Evolutionary conservation across 2,329 filamentous ascomycete species (phyloP), one percentile per base, ranked within the genome.

Genomic region (Pseudogymnoascus sp.): DNA sequence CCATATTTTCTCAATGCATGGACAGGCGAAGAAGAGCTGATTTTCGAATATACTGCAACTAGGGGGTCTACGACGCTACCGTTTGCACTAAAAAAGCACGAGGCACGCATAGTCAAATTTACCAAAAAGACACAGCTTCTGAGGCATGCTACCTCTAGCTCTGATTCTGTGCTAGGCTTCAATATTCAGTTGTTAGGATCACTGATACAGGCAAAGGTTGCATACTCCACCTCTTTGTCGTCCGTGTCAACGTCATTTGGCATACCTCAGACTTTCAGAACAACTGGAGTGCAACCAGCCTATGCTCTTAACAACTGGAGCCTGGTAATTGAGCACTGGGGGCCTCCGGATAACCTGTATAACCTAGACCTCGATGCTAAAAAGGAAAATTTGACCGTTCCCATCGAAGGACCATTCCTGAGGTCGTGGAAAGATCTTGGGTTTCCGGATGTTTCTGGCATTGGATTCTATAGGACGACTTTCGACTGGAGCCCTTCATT

Each of bases 1-100:
- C 77, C 78, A 3, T 77, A 75, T 65, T 33, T 71, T 31, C 75
- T 75, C 61, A 70, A 81, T 66, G 75, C 77, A 3, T 81, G 77
- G 76, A 78, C 76, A 1, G 79, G 78, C 7, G 67, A 70, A 4
- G 62, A 70, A 26, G 72, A 63, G 3, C 73, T 72, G 0, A 64
- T 78, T 19, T 44, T 72, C 1, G 66, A 70, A 3, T 78, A 78
- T 63, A 68, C 21, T n/a, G 21, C 15, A 46, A 10, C 42, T 15
- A 46, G 42, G 23, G 42, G 19, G 6, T 46, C 42, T n/a, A 46
- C 42, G 42, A 70, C 66, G 0, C 73, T 79, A 13, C 70, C 72
- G 2, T 64, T 80, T 13, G 63, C 61, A 1, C 67, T 81, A 3
- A 73, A 73, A 21, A 73, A 70, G 0, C 77, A 78, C 62, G 74